Conservation (phyloP, 2,329 filamentous ascomycete genomes). For the Beauveria scarabaeidicola region DNA sequence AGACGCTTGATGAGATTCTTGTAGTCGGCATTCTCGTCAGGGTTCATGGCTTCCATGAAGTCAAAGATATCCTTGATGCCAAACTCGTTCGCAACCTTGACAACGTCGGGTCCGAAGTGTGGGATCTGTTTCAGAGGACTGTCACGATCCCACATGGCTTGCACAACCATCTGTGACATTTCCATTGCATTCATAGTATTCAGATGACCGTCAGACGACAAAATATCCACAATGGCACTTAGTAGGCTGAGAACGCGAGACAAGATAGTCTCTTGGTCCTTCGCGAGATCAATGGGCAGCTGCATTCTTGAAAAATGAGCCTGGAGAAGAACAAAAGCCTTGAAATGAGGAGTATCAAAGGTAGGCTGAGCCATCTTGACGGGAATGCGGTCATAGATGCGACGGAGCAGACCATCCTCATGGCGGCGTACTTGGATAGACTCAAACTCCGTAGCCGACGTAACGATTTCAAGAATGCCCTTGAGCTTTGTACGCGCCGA, state of each 20-base stretch:
- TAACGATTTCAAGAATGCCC: slow-evolving; percentile 92
- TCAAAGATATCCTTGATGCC: slow-evolving; percentile 90
- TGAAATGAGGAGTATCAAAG: slow-evolving; percentile 95
- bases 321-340: slow-evolving; percentile 93
- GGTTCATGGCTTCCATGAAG: slow-evolving; percentile 99
- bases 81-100: slow-evolving; percentile 73
- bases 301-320: slow-evolving; percentile 98
- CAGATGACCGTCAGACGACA: slow-evolving; percentile 90
- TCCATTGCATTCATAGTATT: slow-evolving; percentile 99
- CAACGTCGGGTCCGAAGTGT: slow-evolving; percentile 76
- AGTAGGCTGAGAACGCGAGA: slow-evolving; percentile 79
- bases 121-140: slow-evolving; percentile 96
- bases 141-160: slow-evolving; percentile 98
- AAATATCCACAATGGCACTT: slow-evolving; percentile 86
- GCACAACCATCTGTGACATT: slow-evolving; percentile 97
- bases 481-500: slow-evolving; percentile 88
- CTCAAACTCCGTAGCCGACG: slow-evolving; percentile 94
- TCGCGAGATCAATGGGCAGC: slow-evolving; percentile 86
- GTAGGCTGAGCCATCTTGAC: slow-evolving; percentile 87
- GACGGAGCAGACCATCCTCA: slow-evolving; percentile 77
- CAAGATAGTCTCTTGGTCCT: slow-evolving; percentile 86
- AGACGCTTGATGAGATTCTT: slow-evolving; percentile 67
- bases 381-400: slow-evolving; percentile 88
- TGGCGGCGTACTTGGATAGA: slow-evolving; percentile 88
- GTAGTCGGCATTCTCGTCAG: slow-evolving; percentile 81